These are phyloP conservation scores for Penicillium sp. DNA, from an alignment of 2,329 filamentous ascomycete genomes.

Conservation along the genomic window DNA sequence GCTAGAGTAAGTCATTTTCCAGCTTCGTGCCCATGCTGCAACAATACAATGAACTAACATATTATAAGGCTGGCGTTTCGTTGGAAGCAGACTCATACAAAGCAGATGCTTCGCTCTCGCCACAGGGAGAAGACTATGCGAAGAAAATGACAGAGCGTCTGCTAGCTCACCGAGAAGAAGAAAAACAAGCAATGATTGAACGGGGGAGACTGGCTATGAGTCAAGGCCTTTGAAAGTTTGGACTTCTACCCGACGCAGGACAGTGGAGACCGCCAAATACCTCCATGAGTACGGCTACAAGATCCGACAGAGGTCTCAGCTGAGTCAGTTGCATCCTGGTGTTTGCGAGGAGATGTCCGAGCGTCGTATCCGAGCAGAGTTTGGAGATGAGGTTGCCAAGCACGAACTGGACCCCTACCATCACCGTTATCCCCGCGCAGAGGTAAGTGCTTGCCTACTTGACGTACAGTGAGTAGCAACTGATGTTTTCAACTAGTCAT, in stretches of 20 bases:
- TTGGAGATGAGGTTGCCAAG: constrained; percentile 86
- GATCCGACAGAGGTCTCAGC: constrained; percentile 86
- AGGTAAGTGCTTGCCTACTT: constrained; percentile 53
- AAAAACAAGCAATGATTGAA: constrained; percentile 65
- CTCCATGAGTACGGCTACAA: constrained; percentile 77
- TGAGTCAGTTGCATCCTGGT: constrained; percentile 95
- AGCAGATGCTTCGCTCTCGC: constrained; percentile 77
- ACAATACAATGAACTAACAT: constrained; percentile 11
- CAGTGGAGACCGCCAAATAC: constrained; percentile 81
- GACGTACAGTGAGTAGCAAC: not conserved
- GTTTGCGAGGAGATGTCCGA: constrained; percentile 94
- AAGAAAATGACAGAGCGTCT: constrained; percentile 81
- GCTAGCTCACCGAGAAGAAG: constrained; percentile 75
- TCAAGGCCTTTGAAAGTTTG: constrained; percentile 82
- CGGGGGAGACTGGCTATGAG: constrained; percentile 65
- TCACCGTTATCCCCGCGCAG: constrained; percentile 89
- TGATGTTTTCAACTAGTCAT: constrained; percentile 59
- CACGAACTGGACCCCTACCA: constrained; percentile 95
- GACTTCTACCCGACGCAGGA: constrained; percentile 88
- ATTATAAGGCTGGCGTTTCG: constrained; percentile 65
- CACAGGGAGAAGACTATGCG: constrained; percentile 75
- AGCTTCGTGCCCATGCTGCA: not conserved
- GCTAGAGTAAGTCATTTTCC: constrained; percentile 54
- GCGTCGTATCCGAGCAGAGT: constrained; percentile 70
- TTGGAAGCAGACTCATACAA: constrained; percentile 90